phyloP scores from a whole-genome alignment of 495 filamentous ascomycete species.

The Gamarada debralockiae region DNA sequence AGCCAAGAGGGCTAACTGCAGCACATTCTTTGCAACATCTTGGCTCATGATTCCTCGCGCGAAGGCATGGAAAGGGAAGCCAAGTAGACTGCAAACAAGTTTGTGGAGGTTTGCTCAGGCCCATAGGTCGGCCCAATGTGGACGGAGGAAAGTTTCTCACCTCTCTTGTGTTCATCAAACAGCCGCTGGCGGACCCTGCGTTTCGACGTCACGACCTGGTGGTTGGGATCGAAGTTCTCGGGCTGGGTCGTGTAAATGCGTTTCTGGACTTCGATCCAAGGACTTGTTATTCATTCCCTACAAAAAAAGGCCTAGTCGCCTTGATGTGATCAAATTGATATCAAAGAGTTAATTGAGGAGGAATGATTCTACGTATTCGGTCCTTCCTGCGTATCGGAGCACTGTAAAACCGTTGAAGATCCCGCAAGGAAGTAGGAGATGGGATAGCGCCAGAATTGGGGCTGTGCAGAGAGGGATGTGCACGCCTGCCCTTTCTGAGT shows the following conservation, averaged over 20 bases:
- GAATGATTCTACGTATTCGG: background rate
- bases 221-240: background rate
- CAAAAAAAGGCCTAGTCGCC: background rate
- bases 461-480: constrained; percentile 5
- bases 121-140: background rate
- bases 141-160: constrained; percentile 6
- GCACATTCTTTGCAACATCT: constrained; percentile 2
- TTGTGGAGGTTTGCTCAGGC: background rate
- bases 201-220: background rate
- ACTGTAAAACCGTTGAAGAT: no score
- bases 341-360: background rate
- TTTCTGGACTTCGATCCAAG: no score
- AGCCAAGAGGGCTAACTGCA: constrained; percentile 11
- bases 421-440: no score
- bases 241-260: no score
- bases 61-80: background rate
- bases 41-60: constrained; percentile 6
- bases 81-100: background rate
- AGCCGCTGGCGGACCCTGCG: constrained; percentile 8
- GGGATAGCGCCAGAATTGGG: background rate
- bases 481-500: no score
- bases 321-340: background rate
- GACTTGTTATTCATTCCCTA: background rate
- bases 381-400: no score
- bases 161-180: constrained; percentile 9